Conservation (phyloP, 441 rosid species). For the Adansonia madagascariensis region DNA sequence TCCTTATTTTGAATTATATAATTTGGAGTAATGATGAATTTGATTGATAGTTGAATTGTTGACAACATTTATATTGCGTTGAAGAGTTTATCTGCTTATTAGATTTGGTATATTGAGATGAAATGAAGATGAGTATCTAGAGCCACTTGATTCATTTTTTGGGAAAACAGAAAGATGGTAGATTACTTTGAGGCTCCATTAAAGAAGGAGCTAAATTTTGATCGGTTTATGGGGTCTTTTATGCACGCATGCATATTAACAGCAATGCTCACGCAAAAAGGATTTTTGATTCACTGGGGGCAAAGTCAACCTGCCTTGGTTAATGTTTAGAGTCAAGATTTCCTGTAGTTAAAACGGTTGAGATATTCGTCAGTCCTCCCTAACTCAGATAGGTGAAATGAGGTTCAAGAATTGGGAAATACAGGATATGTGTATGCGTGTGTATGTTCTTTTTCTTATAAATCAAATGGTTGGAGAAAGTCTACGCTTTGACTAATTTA, state of each 20-base stretch:
- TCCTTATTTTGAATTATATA: constrained; percentile 8
- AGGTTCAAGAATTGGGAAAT: constrained; percentile 12
- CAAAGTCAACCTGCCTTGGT: constrained; percentile 14
- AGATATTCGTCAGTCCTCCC: no score
- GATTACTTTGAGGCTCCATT: not conserved
- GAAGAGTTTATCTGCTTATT: not conserved
- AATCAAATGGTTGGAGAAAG: constrained; percentile 1
- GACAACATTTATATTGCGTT: not conserved
- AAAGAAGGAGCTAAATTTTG: not conserved
- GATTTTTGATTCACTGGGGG: not conserved
- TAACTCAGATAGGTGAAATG: not conserved
- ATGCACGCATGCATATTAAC: not conserved
- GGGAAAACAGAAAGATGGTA: no score
- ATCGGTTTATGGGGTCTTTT: not conserved
- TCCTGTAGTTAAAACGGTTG: no score
- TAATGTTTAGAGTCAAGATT: not conserved
- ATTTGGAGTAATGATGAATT: not conserved
- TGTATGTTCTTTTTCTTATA: not conserved
- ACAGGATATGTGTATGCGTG: not conserved
- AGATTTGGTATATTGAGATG: not conserved
- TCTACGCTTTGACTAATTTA: not conserved
- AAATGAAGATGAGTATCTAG: not conserved
- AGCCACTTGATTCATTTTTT: not conserved
- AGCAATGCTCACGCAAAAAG: constrained; percentile 11
- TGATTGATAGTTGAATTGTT: no score